phyloP scores from a whole-genome alignment of 352 stramenopile genomes.

The Globisporangium splendens region DNA sequence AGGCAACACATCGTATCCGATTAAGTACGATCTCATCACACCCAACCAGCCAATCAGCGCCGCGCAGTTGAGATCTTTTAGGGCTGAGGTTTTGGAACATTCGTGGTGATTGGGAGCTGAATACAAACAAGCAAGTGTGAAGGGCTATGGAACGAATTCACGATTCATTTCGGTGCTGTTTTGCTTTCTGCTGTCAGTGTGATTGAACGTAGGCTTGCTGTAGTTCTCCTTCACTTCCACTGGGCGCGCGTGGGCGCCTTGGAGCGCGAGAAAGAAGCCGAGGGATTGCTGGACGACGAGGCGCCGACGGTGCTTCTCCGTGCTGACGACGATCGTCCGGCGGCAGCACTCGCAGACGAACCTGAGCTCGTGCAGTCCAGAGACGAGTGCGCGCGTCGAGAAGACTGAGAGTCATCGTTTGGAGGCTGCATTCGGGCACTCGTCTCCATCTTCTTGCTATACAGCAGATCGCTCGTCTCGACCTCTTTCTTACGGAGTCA shows the following conservation, averaged over 20 bases:
- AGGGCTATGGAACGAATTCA: no score
- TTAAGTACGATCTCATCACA: slow-evolving; percentile 1
- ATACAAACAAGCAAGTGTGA: no score
- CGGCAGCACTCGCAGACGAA: not conserved
- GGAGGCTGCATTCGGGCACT: slow-evolving; percentile 20
- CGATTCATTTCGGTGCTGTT: not conserved
- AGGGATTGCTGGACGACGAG: slow-evolving; percentile 1
- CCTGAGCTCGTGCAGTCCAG: slow-evolving; percentile 20
- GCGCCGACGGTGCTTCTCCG: slow-evolving; percentile 9
- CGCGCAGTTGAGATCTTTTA: slow-evolving; percentile 10
- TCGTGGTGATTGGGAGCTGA: no score
- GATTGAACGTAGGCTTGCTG: not conserved
- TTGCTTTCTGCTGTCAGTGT: not conserved
- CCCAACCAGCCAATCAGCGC: slow-evolving; percentile 2
- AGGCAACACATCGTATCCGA: slow-evolving; percentile 1
- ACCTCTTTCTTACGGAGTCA: slow-evolving; percentile 34
- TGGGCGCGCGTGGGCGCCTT: slow-evolving; percentile 34
- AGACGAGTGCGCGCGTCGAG: slow-evolving; percentile 29
- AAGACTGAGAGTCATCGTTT: slow-evolving; percentile 19
- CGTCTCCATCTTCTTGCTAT: slow-evolving; percentile 38
- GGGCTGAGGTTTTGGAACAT: no score
- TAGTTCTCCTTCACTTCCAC: slow-evolving; percentile 31
- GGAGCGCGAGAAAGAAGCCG: slow-evolving; percentile 13
- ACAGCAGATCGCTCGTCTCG: slow-evolving; percentile 38
- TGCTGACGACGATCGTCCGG: not conserved